phyloP scores from a whole-genome alignment of 768 basidiomycete genomes.

The Trametes sanguinea region DNA sequence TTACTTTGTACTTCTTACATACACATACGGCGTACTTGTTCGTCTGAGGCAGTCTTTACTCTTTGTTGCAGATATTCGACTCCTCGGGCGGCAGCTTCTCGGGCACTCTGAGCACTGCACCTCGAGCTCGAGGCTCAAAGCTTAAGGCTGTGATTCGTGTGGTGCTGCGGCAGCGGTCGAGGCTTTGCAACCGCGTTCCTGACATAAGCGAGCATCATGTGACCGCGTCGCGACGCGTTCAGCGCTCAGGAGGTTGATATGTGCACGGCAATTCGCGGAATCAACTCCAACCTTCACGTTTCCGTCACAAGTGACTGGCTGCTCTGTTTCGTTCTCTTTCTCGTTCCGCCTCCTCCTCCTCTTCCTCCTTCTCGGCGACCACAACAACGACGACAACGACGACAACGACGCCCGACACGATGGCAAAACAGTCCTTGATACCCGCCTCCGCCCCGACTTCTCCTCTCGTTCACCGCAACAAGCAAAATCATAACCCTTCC shows the following conservation, averaged over 20 bases:
- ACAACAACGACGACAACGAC: conserved; percentile 26
- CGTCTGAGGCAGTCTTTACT: too few relatives aligned
- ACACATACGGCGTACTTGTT: too few relatives aligned
- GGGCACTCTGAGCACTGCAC: too few relatives aligned
- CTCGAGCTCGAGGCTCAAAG: too few relatives aligned
- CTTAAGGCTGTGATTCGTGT: neutral
- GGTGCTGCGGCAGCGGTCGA: neutral
- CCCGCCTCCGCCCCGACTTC: conserved; percentile 49
- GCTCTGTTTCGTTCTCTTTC: conserved; percentile 12
- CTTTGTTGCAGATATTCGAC: too few relatives aligned
- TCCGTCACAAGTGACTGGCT: conserved; percentile 18
- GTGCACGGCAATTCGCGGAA: conserved; percentile 21
- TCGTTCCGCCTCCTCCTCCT: conserved; percentile 7
- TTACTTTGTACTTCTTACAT: too few relatives aligned
- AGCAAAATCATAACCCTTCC: conserved; percentile 46
- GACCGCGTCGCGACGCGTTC: conserved; percentile 22
- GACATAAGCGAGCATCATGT: conserved; percentile 17
- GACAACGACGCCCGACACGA: conserved; percentile 25
- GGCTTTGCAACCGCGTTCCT: conserved; percentile 9
- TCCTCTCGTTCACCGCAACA: conserved; percentile 41
- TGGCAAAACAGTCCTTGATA: conserved; percentile 31
- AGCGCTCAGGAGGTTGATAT: conserved; percentile 11
- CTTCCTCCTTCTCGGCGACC: conserved; percentile 22
- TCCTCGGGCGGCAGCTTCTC: too few relatives aligned
- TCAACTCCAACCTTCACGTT: conserved; percentile 23